phyloP scores from a whole-genome alignment of 1,284 basidiomycete genomes.

The Phaffia rhodozyma region DNA sequence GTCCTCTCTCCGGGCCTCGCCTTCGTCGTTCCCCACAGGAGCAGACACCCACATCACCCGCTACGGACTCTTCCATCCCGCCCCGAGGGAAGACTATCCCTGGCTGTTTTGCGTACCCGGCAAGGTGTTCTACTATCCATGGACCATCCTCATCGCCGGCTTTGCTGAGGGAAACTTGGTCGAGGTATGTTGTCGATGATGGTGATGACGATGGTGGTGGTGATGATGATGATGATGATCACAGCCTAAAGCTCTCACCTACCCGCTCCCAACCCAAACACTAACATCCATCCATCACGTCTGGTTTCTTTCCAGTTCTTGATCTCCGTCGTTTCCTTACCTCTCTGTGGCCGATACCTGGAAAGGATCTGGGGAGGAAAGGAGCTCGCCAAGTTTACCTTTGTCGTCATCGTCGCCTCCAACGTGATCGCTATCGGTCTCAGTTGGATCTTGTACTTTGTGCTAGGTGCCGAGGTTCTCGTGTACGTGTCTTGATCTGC shows the following conservation, averaged over 20 bases:
- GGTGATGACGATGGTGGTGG: too few relatives aligned
- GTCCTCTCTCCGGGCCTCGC: neutral
- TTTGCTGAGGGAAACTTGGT: conserved; percentile 73
- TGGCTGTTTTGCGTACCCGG: conserved; percentile 81
- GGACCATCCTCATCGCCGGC: conserved; percentile 78
- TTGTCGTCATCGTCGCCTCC: conserved; percentile 61
- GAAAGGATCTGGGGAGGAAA: conserved; percentile 84
- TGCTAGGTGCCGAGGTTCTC: conserved; percentile 32
- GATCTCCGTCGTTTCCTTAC: conserved; percentile 62
- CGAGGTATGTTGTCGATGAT: conserved; percentile 51
- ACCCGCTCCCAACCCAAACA: neutral
- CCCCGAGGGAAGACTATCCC: conserved; percentile 38
- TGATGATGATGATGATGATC: too few relatives aligned
- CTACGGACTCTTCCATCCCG: conserved; percentile 16
- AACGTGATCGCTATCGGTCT: conserved; percentile 73
- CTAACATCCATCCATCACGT: neutral
- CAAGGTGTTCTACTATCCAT: conserved; percentile 72
- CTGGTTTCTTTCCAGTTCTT: conserved; percentile 46
- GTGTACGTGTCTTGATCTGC: conserved; percentile 44
- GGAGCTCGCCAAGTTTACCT: conserved; percentile 77
- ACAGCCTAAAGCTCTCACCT: too few relatives aligned
- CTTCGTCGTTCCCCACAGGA: conserved; percentile 1
- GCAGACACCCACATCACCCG: neutral
- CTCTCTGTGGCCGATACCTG: conserved; percentile 73
- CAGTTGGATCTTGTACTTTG: conserved; percentile 30